These are phyloP conservation scores for Echites panduratus DNA, from an alignment of 257 asterid genomes.

Conservation along the genomic window DNA sequence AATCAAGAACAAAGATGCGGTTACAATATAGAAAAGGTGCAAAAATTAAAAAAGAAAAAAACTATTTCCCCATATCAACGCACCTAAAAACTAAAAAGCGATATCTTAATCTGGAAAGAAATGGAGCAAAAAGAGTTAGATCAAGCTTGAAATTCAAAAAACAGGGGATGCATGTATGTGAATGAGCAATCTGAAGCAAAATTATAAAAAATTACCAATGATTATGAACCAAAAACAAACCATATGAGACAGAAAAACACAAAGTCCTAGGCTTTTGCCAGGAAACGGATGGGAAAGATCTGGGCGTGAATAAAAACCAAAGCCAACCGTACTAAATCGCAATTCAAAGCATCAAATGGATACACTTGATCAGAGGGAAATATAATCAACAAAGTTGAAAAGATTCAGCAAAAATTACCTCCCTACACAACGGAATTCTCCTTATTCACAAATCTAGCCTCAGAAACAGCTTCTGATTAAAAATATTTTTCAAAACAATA, in stretches of 20 bases:
- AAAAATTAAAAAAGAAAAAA: background rate
- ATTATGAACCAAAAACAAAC: background rate
- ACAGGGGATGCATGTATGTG: too few relatives aligned
- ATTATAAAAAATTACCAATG: background rate
- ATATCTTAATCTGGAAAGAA: background rate
- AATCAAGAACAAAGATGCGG: background rate
- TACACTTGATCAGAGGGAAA: background rate
- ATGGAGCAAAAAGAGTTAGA: background rate
- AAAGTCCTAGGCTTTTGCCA: background rate
- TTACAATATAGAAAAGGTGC: background rate
- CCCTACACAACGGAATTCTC: background rate
- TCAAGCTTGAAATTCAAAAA: background rate
- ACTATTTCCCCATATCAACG: too few relatives aligned
- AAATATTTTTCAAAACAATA: background rate
- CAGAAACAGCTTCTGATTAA: background rate
- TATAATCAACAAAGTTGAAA: background rate
- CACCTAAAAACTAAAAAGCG: background rate
- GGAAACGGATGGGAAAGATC: background rate
- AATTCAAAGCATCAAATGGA: background rate
- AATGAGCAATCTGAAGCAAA: background rate
- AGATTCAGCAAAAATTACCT: background rate
- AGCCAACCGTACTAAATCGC: background rate
- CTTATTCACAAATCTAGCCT: constrained; percentile 8
- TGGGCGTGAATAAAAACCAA: background rate
- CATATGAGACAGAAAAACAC: background rate